These are phyloP conservation scores for Hanseniaspora clermontiae DNA, from an alignment of 805 yeast genomes.

Conservation along the genomic window DNA sequence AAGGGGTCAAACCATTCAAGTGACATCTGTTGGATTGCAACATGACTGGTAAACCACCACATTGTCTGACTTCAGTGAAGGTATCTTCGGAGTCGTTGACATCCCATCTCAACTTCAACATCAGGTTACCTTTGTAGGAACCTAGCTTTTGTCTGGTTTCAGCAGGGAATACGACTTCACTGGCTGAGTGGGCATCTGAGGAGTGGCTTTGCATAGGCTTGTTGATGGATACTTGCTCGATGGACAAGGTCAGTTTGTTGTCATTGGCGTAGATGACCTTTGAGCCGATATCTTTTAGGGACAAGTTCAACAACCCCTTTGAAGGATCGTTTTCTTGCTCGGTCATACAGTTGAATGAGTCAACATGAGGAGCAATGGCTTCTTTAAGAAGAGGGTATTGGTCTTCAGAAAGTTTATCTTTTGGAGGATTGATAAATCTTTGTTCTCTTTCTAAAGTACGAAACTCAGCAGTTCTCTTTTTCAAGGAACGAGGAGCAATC, in stretches of 20 bases:
- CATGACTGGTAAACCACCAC: conserved; percentile 88
- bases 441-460: conserved; percentile 76
- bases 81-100: conserved; percentile 80
- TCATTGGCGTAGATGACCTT: conserved; percentile 74
- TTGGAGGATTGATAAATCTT: conserved; percentile 79
- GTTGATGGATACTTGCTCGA: conserved; percentile 79
- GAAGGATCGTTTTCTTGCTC: conserved; percentile 60
- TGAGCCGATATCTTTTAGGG: conserved; percentile 76
- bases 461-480: conserved; percentile 34
- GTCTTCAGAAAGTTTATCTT: conserved; percentile 50
- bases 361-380: conserved; percentile 90
- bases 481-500: conserved; percentile 14
- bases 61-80: conserved; percentile 66
- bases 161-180: conserved; percentile 68
- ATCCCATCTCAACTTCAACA: conserved; percentile 70
- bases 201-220: conserved; percentile 44
- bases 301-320: conserved; percentile 63
- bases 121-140: conserved; percentile 65
- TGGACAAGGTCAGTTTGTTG: conserved; percentile 68
- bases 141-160: conserved; percentile 84
- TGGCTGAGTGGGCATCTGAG: conserved; percentile 45
- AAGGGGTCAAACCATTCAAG: conserved; percentile 69
- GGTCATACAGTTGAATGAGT: conserved; percentile 88
- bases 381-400: conserved; percentile 63
- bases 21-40: conserved; percentile 84